phyloP scores from a whole-genome alignment of 768 basidiomycete species.

The Holtermanniella nyarrowii region DNA sequence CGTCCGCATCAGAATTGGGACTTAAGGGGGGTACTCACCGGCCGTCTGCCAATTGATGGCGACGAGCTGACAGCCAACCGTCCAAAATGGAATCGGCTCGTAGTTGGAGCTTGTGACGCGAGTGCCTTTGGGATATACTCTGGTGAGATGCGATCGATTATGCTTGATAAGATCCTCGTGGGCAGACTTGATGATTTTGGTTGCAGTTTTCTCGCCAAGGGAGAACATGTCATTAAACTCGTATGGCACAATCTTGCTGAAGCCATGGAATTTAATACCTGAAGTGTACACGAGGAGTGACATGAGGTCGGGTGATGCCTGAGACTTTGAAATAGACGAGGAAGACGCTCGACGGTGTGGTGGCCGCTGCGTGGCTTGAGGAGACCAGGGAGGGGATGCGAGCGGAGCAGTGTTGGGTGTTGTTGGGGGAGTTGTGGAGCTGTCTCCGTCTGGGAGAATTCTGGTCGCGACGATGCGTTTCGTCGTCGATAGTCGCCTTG shows the following conservation, averaged over 20 bases:
- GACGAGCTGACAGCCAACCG: slow-evolving; percentile 74
- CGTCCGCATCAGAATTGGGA: slow-evolving; percentile 3
- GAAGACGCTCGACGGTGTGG: background rate
- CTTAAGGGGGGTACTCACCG: slow-evolving; percentile 52
- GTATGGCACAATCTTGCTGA: slow-evolving; percentile 77
- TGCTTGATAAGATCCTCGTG: slow-evolving; percentile 62
- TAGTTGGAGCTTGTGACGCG: slow-evolving; percentile 77
- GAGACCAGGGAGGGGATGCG: background rate
- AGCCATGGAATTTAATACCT: slow-evolving; percentile 84
- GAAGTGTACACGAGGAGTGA: slow-evolving; percentile 83
- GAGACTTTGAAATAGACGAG: background rate
- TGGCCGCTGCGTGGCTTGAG: background rate
- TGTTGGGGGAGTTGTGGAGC: background rate
- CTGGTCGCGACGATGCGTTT: background rate
- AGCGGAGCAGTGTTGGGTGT: background rate
- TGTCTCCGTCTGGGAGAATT: background rate
- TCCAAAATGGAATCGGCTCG: slow-evolving; percentile 81
- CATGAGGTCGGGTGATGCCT: slow-evolving; percentile 55
- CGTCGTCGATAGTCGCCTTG: background rate
- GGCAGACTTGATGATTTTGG: slow-evolving; percentile 58
- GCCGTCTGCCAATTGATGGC: slow-evolving; percentile 97
- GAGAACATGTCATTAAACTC: slow-evolving; percentile 84
- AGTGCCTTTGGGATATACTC: slow-evolving; percentile 77
- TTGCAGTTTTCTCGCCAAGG: slow-evolving; percentile 71
- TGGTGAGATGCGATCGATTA: slow-evolving; percentile 65